A percentile compares a stretch with the other conserved stretches of the same genome.
phyloP scores from a whole-genome alignment of 2,329 filamentous ascomycete genomes.

The Colletotrichum eleusines region DNA sequence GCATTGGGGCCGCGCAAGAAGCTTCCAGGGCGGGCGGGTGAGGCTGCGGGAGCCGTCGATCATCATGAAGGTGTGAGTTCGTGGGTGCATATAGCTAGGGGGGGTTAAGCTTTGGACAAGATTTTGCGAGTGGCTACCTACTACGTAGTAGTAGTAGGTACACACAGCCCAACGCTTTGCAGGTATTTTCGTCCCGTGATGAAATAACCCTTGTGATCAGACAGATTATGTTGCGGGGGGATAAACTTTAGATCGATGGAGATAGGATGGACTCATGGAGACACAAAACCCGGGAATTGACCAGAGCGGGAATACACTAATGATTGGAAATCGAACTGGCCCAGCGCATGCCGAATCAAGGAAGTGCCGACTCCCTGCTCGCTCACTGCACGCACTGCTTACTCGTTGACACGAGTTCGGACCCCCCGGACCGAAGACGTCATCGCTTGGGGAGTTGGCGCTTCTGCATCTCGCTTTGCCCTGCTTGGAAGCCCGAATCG shows the following conservation, averaged over 20 bases:
- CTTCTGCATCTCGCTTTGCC: slow-evolving; percentile 28
- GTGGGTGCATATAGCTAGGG: background rate
- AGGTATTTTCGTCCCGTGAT: background rate
- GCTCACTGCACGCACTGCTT: background rate
- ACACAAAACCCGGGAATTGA: background rate
- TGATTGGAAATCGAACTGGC: background rate
- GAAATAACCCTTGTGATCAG: background rate
- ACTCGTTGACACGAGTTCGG: background rate
- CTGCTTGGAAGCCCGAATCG: slow-evolving; percentile 12
- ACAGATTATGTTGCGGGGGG: slow-evolving; percentile 14
- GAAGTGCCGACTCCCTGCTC: background rate
- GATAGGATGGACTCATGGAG: slow-evolving; percentile 17
- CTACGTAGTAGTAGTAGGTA: too few relatives aligned
- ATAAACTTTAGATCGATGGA: background rate
- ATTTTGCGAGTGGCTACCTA: background rate
- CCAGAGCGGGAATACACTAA: slow-evolving; percentile 7
- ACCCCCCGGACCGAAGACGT: slow-evolving; percentile 25
- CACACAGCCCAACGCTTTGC: background rate
- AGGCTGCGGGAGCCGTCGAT: slow-evolving; percentile 13
- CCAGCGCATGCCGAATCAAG: background rate
- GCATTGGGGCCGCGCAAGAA: slow-evolving; percentile 8
- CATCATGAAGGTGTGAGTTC: background rate
- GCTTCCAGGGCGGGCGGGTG: background rate
- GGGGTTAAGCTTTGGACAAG: background rate
- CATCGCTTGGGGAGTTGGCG: slow-evolving; percentile 18